A percentile compares a stretch with the other conserved stretches of the same genome.
Conservation (phyloP, 495 filamentous ascomycete species). For the Glarea lozoyensis region DNA sequence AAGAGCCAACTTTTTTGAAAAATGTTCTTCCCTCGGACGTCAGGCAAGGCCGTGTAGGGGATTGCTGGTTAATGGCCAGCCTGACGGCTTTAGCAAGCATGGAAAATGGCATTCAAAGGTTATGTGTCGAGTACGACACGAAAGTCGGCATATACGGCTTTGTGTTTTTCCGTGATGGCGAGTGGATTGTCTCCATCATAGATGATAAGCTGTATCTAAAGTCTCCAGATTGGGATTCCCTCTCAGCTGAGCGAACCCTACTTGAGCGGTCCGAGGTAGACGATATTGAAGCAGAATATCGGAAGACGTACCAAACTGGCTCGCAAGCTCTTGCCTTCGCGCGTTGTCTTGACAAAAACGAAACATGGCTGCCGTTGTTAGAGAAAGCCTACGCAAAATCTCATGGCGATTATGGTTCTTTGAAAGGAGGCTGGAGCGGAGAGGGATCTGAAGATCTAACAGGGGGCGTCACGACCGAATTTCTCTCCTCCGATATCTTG, state of each 20-base stretch:
- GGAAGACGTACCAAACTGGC: conserved; percentile 59
- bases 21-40: conserved; percentile 77
- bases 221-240: conserved; percentile 66
- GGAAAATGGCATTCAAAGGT: conserved; percentile 63
- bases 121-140: conserved; percentile 75
- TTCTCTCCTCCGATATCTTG: conserved; percentile 72
- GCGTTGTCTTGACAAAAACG: conserved; percentile 74
- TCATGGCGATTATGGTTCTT: conserved; percentile 45
- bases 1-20: conserved; percentile 75
- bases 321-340: conserved; percentile 79
- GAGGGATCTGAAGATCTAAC: conserved; percentile 91
- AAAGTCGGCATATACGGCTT: conserved; percentile 88
- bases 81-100: conserved; percentile 55
- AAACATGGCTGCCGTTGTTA: conserved; percentile 89
- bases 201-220: conserved; percentile 71
- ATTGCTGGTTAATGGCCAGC: conserved; percentile 90
- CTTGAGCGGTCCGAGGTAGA: conserved; percentile 46
- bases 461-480: conserved; percentile 75
- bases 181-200: conserved; percentile 85
- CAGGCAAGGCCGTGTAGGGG: conserved; percentile 69
- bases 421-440: conserved; percentile 17
- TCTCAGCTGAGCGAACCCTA: conserved; percentile 12
- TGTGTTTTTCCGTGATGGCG: conserved; percentile 86
- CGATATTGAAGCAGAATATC: conserved; percentile 68
- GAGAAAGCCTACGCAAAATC: conserved; percentile 97